phyloP scores from a whole-genome alignment of 768 basidiomycete species.

The Auriscalpium microsporum region DNA sequence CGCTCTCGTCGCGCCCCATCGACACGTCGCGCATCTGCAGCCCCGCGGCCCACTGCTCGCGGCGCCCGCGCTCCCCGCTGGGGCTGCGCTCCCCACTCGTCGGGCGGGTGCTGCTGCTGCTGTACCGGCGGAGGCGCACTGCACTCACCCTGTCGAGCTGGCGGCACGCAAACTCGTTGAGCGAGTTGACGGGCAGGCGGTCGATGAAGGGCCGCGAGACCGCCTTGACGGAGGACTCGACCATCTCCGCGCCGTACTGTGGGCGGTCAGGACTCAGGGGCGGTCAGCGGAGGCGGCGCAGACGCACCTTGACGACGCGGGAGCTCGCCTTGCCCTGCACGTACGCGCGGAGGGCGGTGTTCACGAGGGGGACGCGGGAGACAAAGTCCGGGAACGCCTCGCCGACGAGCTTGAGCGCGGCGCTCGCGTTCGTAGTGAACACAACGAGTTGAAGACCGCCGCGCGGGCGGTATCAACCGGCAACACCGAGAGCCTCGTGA shows the following conservation, averaged over 20 bases:
- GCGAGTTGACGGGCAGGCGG: slow-evolving; percentile 62
- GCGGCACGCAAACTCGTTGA: slow-evolving; percentile 85
- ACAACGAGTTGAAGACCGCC: too few species aligned
- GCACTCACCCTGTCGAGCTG: slow-evolving; percentile 72
- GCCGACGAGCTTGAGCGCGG: too few species aligned
- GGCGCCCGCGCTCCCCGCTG: slow-evolving; percentile 10
- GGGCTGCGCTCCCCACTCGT: slow-evolving; percentile 3
- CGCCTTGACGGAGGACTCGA: slow-evolving; percentile 75
- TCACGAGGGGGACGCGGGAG: slow-evolving; percentile 61
- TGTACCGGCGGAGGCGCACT: slow-evolving; percentile 5
- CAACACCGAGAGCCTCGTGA: too few species aligned
- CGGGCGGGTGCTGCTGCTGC: slow-evolving; percentile 2
- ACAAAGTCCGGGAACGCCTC: slow-evolving; percentile 28
- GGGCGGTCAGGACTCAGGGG: background rate
- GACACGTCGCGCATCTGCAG: slow-evolving; percentile 14
- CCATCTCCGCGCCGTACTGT: slow-evolving; percentile 82
- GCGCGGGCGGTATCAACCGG: too few species aligned
- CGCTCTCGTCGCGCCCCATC: slow-evolving; percentile 5
- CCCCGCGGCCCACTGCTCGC: background rate
- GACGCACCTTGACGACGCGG: slow-evolving; percentile 70
- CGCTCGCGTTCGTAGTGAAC: too few species aligned
- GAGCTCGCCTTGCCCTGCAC: slow-evolving; percentile 81
- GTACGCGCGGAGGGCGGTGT: slow-evolving; percentile 63
- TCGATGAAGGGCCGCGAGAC: slow-evolving; percentile 78
- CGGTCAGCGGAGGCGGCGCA: too few species aligned